These are phyloP conservation scores for Ustanciosporium gigantosporum DNA, from an alignment of 1,284 basidiomycete genomes.

Conservation along the genomic window DNA sequence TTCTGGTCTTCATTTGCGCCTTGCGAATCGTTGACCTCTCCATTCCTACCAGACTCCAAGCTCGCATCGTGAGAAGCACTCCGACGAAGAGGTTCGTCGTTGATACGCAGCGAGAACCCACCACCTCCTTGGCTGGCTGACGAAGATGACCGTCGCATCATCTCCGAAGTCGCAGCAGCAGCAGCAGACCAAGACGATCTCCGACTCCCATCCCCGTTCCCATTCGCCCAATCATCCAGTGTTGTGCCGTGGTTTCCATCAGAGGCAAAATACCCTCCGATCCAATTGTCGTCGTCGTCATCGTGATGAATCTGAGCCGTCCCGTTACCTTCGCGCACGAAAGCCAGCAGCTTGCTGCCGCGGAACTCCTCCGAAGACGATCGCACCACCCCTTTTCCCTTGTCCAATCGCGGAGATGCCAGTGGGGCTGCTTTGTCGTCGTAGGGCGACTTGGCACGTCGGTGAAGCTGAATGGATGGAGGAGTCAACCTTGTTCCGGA, in stretches of 20 bases:
- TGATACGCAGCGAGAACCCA: slow-evolving; percentile 22
- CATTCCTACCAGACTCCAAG: too few species aligned
- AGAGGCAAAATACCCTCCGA: slow-evolving; percentile 23
- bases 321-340: not conserved
- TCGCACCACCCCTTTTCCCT: slow-evolving; percentile 36
- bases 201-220: not conserved
- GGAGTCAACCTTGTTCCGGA: slow-evolving; percentile 13
- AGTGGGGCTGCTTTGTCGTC: slow-evolving; percentile 39
- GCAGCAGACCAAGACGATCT: not conserved
- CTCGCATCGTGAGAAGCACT: too few species aligned
- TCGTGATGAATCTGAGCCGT: too few species aligned
- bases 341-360: not conserved
- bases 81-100: slow-evolving; percentile 10
- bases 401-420: slow-evolving; percentile 32
- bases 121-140: slow-evolving; percentile 12
- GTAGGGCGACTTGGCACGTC: slow-evolving; percentile 30
- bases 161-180: not conserved
- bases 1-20: not conserved
- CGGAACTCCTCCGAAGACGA: slow-evolving; percentile 7
- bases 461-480: slow-evolving; percentile 9
- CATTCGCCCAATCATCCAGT: too few species aligned
- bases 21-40: too few species aligned
- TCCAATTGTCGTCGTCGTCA: slow-evolving; percentile 8
- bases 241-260: not conserved
- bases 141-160: too few species aligned